A percentile compares a stretch with the other conserved stretches of the same genome.
These are phyloP conservation scores for Karstenula rhodostoma DNA, from an alignment of 2,329 filamentous ascomycete species.

Conservation along the genomic window DNA sequence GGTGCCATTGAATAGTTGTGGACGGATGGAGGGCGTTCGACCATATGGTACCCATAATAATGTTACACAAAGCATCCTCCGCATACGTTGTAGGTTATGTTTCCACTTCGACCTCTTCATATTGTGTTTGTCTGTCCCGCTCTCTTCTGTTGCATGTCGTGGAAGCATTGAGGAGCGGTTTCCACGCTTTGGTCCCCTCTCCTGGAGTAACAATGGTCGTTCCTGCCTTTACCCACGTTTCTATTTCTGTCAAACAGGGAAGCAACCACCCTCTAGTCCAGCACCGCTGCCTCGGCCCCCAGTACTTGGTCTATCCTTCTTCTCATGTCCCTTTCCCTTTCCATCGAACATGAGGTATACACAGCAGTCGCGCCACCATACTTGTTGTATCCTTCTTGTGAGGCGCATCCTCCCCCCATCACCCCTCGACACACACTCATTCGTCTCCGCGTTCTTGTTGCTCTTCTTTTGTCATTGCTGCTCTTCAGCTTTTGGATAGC, in stretches of 20 bases:
- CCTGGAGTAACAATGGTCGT: neutral
- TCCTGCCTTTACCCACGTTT: neutral
- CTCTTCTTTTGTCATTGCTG: slow-evolving; percentile 50
- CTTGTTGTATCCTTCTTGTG: slow-evolving; percentile 32
- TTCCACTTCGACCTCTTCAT: neutral
- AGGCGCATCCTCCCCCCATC: slow-evolving; percentile 21
- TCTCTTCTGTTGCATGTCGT: neutral
- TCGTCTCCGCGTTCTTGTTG: slow-evolving; percentile 49
- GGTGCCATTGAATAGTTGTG: neutral
- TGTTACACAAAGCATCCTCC: neutral
- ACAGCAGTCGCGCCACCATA: slow-evolving; percentile 34
- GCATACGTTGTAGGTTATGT: neutral
- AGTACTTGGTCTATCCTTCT: slow-evolving; percentile 18
- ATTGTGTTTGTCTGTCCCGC: neutral
- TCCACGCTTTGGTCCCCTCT: neutral
- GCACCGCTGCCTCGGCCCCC: neutral
- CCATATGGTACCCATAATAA: no score
- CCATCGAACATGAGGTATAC: slow-evolving; percentile 1
- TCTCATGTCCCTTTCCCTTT: slow-evolving; percentile 24
- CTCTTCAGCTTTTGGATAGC: slow-evolving; percentile 50
- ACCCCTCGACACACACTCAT: slow-evolving; percentile 40
- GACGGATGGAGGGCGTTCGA: neutral
- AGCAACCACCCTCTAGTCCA: neutral
- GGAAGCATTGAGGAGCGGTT: neutral
- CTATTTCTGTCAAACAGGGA: neutral